Conservation (phyloP, 192 early-diverging fungal species). For the Lunasporangiospora selenospora region DNA sequence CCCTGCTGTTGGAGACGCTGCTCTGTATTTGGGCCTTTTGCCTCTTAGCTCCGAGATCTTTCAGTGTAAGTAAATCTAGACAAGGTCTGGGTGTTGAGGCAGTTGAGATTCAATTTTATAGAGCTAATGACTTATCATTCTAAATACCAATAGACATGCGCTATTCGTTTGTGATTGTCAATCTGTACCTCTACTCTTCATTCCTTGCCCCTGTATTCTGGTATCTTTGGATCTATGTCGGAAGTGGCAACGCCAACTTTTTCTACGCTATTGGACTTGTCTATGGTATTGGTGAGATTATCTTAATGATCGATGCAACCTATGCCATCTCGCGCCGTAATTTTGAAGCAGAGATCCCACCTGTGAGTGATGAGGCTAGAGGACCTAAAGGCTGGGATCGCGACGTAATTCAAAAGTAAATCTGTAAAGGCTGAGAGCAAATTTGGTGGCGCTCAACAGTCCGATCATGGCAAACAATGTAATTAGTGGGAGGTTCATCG, state of each 20-base stretch:
- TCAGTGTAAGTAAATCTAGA: slow-evolving; percentile 72
- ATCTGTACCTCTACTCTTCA: slow-evolving; percentile 75
- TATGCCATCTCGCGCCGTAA: slow-evolving; percentile 77
- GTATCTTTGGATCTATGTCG: slow-evolving; percentile 95
- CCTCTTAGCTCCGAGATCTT: slow-evolving; percentile 83
- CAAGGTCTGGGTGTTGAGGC: no score
- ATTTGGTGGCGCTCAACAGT: slow-evolving; percentile 10
- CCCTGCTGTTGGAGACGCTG: slow-evolving; percentile 87
- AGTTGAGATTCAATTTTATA: background rate
- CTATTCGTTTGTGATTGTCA: slow-evolving; percentile 76
- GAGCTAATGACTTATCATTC: background rate
- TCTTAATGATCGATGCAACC: slow-evolving; percentile 87
- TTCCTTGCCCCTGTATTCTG: slow-evolving; percentile 90
- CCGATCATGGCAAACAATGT: no score
- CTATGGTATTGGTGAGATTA: slow-evolving; percentile 85
- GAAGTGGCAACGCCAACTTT: slow-evolving; percentile 98
- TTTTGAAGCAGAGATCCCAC: slow-evolving; percentile 65
- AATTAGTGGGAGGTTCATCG: background rate
- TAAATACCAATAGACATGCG: slow-evolving; percentile 69
- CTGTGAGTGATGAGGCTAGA: slow-evolving; percentile 4
- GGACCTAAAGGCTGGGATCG: slow-evolving; percentile 23
- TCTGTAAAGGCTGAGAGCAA: no score
- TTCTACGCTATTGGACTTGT: slow-evolving; percentile 97
- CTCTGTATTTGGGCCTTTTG: slow-evolving; percentile 83
- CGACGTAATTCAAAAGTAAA: slow-evolving; percentile 29